Percentiles rank a stretch among this genome's conserved stretches.
Evolutionary conservation across 345 rosid genomes (phyloP).

Genomic region (Cardiospermum halicacabum): DNA sequence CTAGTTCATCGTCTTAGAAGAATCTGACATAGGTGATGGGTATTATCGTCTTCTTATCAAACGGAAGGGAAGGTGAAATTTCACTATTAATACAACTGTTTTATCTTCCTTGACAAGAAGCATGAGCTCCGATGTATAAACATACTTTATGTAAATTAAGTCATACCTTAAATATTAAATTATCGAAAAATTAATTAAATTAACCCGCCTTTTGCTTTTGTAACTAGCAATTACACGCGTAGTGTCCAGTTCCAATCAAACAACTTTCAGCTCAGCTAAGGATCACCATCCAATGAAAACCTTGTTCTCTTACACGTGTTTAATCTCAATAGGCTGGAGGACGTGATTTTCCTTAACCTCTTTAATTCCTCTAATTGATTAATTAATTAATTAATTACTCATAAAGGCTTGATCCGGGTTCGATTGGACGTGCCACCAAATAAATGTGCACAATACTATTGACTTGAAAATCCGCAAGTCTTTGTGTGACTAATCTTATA

Average conservation of each 20-base stretch:
- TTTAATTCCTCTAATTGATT: neutral
- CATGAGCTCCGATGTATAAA: neutral
- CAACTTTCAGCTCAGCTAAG: neutral
- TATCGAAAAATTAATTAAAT: neutral
- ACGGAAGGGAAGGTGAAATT: conserved; percentile 15
- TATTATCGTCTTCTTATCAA: neutral
- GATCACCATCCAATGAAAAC: neutral
- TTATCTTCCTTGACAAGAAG: conserved; percentile 21
- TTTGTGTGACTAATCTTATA: neutral
- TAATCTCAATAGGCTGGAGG: neutral
- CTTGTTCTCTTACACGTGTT: neutral
- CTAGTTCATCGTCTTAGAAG: too few species aligned
- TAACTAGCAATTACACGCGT: neutral
- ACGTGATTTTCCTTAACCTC: neutral
- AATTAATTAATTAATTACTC: neutral
- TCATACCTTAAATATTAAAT: neutral
- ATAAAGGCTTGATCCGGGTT: neutral
- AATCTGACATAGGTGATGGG: neutral
- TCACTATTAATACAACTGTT: conserved; percentile 11
- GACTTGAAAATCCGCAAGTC: neutral
- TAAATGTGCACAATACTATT: conserved; percentile 11
- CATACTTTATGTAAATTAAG: neutral
- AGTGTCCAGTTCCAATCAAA: neutral
- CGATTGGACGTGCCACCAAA: conserved; percentile 10
- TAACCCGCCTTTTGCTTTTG: neutral